Percentiles rank a stretch among this genome's conserved stretches.
Conservation (phyloP, 495 filamentous ascomycete species). For the Penicillium flavigenum region DNA sequence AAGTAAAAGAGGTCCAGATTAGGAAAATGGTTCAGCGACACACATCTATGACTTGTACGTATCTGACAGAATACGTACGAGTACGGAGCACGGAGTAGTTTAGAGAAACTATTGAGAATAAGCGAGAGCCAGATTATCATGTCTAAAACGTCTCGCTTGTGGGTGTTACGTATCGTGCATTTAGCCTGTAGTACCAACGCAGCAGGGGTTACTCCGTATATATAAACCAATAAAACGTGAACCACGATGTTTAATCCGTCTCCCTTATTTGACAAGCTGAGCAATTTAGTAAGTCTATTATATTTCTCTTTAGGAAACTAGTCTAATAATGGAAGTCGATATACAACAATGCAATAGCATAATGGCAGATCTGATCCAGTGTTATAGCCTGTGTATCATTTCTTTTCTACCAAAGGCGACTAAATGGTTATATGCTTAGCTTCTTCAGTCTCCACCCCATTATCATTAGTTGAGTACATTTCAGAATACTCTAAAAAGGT, state of each 20-base stretch:
- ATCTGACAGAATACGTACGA: not conserved
- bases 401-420: not conserved
- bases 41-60: too few species aligned
- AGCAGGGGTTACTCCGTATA: too few species aligned
- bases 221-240: too few species aligned
- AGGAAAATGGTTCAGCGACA: not conserved
- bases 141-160: too few species aligned
- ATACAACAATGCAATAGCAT: not conserved
- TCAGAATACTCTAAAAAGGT: not conserved
- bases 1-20: too few species aligned
- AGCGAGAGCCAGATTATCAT: too few species aligned
- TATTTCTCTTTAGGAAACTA: not conserved
- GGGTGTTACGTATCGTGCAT: too few species aligned
- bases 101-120: too few species aligned
- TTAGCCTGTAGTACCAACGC: too few species aligned
- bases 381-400: not conserved
- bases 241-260: too few species aligned
- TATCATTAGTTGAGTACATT: not conserved
- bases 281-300: not conserved
- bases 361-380: not conserved
- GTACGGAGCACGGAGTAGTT: too few species aligned
- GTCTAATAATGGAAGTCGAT: not conserved
- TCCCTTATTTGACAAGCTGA: too few species aligned
- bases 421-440: not conserved
- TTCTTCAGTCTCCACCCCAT: not conserved